Percentiles rank a stretch among this genome's conserved stretches.
Conservation (phyloP, 2,329 filamentous ascomycete genomes). For the Ophiostoma australiae region DNA sequence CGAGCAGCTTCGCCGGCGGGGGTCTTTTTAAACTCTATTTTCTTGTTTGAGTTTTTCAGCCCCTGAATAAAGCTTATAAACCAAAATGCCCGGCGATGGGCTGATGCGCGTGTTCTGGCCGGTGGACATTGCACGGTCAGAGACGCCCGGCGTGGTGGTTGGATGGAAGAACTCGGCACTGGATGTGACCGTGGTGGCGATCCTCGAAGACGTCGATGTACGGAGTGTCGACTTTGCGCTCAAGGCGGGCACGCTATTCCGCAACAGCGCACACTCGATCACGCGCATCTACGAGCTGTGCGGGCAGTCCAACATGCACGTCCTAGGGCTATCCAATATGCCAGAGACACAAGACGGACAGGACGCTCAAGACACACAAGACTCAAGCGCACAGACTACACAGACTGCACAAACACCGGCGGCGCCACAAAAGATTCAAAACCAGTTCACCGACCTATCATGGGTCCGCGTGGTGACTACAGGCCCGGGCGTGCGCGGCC, state of each 20-base stretch:
- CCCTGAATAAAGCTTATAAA: conserved; percentile 14
- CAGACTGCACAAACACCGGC: neutral
- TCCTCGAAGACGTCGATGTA: conserved; percentile 85
- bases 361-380: conserved; percentile 27
- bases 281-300: conserved; percentile 79
- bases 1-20: conserved; percentile 88
- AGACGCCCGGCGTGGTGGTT: conserved; percentile 77
- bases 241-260: conserved; percentile 74
- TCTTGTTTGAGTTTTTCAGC: no score
- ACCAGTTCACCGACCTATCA: conserved; percentile 49
- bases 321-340: conserved; percentile 77
- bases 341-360: conserved; percentile 31
- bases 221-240: conserved; percentile 84
- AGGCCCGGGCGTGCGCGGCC: conserved; percentile 40
- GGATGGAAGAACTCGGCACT: conserved; percentile 92
- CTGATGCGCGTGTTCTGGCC: conserved; percentile 99
- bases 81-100: conserved; percentile 54
- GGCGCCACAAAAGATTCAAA: neutral
- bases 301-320: conserved; percentile 74
- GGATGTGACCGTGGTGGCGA: conserved; percentile 83
- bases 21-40: conserved; percentile 67
- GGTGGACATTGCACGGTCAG: conserved; percentile 69
- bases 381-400: no score
- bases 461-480: conserved; percentile 62
- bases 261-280: conserved; percentile 74